A percentile compares a stretch with the other conserved stretches of the same genome.
These are phyloP conservation scores for Pythium brassicae DNA, from an alignment of 352 stramenopile genomes.

Conservation along the genomic window DNA sequence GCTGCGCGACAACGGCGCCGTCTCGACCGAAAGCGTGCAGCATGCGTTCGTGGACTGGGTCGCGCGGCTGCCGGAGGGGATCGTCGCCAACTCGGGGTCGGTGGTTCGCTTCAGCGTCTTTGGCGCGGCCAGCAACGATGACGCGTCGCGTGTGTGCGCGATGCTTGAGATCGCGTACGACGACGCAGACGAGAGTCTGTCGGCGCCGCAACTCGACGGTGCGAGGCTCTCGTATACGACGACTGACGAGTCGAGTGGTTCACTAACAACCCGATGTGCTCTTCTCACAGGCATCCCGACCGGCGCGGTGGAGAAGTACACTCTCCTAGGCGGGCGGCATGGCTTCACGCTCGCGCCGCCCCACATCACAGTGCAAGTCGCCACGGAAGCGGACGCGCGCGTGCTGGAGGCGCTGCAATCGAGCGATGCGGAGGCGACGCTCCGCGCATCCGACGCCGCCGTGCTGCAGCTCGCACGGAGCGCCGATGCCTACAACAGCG, in stretches of 20 bases:
- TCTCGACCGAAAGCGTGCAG: conserved; percentile 12
- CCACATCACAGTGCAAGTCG: conserved; percentile 31
- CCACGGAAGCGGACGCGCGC: conserved; percentile 17
- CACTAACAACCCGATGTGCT: too few relatives aligned
- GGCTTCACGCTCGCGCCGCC: conserved; percentile 22
- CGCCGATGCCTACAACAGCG: conserved; percentile 35
- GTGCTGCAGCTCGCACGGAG: conserved; percentile 35
- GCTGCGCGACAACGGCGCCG: conserved; percentile 3
- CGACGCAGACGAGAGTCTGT: conserved; percentile 34
- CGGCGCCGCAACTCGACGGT: conserved; percentile 48
- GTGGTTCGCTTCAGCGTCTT: conserved; percentile 19
- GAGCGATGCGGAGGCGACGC: neutral
- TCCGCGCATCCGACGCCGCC: conserved; percentile 20
- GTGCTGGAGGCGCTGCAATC: conserved; percentile 19
- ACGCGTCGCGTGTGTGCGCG: conserved; percentile 16
- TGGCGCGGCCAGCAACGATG: neutral
- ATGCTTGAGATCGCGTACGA: conserved; percentile 38
- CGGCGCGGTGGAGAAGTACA: conserved; percentile 55
- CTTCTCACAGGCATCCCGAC: conserved; percentile 32
- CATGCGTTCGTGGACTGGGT: conserved; percentile 33
- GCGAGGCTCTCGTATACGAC: neutral
- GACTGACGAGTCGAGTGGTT: too few relatives aligned
- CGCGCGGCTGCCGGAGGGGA: conserved; percentile 7
- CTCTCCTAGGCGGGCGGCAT: conserved; percentile 35
- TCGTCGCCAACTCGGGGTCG: conserved; percentile 28